Evolutionary conservation across 495 filamentous ascomycete species (phyloP).

Genomic region (Lasiosphaeria ovina): DNA sequence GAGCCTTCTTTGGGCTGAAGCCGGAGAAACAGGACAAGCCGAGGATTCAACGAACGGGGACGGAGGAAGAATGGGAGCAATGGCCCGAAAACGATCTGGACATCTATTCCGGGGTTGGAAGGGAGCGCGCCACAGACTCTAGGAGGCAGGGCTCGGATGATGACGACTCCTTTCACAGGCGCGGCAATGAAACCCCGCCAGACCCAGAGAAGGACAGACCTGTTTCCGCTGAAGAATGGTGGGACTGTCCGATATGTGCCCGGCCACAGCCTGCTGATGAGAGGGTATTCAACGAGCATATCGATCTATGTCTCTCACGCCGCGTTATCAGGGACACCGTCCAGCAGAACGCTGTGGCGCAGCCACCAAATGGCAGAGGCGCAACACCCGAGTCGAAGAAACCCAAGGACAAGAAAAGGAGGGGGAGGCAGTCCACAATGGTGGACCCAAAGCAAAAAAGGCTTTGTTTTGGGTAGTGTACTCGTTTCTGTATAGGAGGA

Average conservation of each 20-base stretch:
- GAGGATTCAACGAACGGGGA: not conserved
- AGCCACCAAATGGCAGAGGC: conserved; percentile 7
- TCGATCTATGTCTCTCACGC: conserved; percentile 87
- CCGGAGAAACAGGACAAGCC: conserved; percentile 21
- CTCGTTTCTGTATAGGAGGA: not conserved
- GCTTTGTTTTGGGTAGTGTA: conserved; percentile 39
- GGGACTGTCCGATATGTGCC: conserved; percentile 85
- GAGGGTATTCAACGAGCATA: conserved; percentile 82
- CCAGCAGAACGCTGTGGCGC: conserved; percentile 31
- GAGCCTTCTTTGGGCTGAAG: conserved; percentile 76
- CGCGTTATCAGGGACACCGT: conserved; percentile 81
- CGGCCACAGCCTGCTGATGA: conserved; percentile 74
- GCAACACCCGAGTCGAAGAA: conserved; percentile 32
- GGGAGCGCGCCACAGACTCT: not conserved
- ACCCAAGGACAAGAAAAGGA: conserved; percentile 35
- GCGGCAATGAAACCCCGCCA: conserved; percentile 52
- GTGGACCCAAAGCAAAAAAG: conserved; percentile 46
- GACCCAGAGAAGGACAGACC: conserved; percentile 41
- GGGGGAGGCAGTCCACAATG: conserved; percentile 19
- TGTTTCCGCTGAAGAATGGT: conserved; percentile 44
- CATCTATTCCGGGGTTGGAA: conserved; percentile 34
- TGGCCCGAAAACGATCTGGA: conserved; percentile 71
- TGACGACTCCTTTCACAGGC: conserved; percentile 29
- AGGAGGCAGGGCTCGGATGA: not conserved
- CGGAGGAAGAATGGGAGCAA: conserved; percentile 56